A percentile compares a stretch with the other conserved stretches of the same genome.
phyloP scores from a whole-genome alignment of 306 rosid genomes.

The Astragalus glycyphyllos region DNA sequence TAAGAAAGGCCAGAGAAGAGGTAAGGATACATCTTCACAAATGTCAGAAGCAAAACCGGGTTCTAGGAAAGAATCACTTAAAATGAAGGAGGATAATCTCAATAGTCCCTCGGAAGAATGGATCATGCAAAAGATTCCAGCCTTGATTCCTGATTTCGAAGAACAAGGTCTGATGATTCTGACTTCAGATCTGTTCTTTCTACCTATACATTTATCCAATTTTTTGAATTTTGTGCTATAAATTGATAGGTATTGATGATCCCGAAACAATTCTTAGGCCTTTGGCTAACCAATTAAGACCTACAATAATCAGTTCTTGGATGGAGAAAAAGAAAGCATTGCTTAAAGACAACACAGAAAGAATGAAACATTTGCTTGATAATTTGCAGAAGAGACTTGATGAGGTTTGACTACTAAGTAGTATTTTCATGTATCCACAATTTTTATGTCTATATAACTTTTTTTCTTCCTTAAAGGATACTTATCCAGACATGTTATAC shows the following conservation, averaged over 20 bases:
- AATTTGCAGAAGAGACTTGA: constrained; percentile 87
- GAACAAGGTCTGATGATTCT: constrained; percentile 77
- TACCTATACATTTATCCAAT: constrained; percentile 26
- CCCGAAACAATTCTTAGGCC: constrained; percentile 71
- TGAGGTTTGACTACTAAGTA: constrained; percentile 67
- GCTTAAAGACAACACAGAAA: constrained; percentile 76
- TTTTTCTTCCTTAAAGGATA: neutral
- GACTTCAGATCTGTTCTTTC: constrained; percentile 43
- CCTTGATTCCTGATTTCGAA: constrained; percentile 77
- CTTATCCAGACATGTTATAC: constrained; percentile 9
- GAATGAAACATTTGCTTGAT: constrained; percentile 78
- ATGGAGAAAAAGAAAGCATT: constrained; percentile 85
- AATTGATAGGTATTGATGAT: constrained; percentile 74
- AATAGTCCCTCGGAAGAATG: constrained; percentile 87
- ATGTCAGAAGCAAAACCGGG: constrained; percentile 64
- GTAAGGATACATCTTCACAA: constrained; percentile 72
- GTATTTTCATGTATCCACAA: constrained; percentile 12
- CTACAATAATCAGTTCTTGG: constrained; percentile 78
- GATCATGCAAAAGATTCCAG: constrained; percentile 78
- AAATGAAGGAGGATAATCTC: constrained; percentile 68
- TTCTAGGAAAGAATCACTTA: constrained; percentile 72
- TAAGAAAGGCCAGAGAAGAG: constrained; percentile 85
- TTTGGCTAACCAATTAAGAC: constrained; percentile 74
- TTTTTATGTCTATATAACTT: constrained; percentile 25
- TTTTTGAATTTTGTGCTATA: constrained; percentile 47